Evolutionary conservation across 345 rosid species (phyloP).

Genomic region (Dimocarpus longan): DNA sequence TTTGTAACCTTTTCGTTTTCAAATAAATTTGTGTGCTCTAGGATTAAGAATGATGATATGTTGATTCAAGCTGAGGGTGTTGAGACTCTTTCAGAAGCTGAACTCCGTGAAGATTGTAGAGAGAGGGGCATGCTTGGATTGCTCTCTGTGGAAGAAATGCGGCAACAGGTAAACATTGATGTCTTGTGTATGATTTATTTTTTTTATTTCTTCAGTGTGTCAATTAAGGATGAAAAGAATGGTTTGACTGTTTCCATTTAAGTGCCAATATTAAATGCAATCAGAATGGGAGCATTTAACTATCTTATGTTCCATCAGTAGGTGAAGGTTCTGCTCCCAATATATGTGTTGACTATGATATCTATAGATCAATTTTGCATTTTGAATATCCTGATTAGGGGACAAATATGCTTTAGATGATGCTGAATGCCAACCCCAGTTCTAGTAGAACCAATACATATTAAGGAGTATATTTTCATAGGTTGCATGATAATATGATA

Average conservation of each 20-base stretch:
- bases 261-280: not conserved
- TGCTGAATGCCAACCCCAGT: not conserved
- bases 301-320: not conserved
- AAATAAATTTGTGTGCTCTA: slow-evolving; percentile 9
- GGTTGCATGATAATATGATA: not conserved
- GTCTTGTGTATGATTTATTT: not conserved
- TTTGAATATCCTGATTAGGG: not conserved
- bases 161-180: slow-evolving; percentile 50
- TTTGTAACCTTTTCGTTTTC: not conserved
- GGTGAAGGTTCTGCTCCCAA: not conserved
- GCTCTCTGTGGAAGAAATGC: slow-evolving; percentile 71
- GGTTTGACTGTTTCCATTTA: not conserved
- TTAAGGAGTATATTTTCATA: no score
- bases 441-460: no score
- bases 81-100: slow-evolving; percentile 71
- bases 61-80: slow-evolving; percentile 70
- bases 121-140: slow-evolving; percentile 77
- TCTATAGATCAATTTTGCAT: not conserved
- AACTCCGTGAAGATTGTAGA: slow-evolving; percentile 78
- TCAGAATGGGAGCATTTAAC: not conserved
- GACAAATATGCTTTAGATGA: no score
- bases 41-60: slow-evolving; percentile 74
- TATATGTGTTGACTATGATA: not conserved
- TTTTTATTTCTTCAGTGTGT: not conserved
- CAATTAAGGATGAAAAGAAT: not conserved